Percentiles rank a stretch among this genome's conserved stretches.
These are phyloP conservation scores for Trametes versicolor DNA, from an alignment of 1,284 basidiomycete species.

Conservation along the genomic window DNA sequence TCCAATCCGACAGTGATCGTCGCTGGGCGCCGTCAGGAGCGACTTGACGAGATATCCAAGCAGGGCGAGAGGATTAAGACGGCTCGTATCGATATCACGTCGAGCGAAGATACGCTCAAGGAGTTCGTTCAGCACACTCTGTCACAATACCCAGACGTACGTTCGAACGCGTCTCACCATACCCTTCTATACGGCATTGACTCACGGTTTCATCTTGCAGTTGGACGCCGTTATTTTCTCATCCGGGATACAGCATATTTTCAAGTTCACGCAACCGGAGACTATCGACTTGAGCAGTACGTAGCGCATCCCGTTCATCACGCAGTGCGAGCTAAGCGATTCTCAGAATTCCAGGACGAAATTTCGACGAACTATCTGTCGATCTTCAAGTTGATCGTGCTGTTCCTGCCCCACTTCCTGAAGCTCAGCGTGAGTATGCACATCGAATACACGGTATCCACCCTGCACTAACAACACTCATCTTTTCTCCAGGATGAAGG, in stretches of 20 bases:
- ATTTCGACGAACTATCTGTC: constrained; percentile 67
- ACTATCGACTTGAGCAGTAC: constrained; percentile 57
- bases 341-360: constrained; percentile 57
- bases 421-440: constrained; percentile 54
- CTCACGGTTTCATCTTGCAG: constrained; percentile 42
- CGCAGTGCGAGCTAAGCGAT: neutral
- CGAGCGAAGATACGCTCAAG: constrained; percentile 51
- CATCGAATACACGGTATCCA: neutral
- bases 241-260: constrained; percentile 64
- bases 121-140: constrained; percentile 52
- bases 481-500: constrained; percentile 47
- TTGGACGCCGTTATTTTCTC: constrained; percentile 59
- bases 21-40: constrained; percentile 60
- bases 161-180: constrained; percentile 34
- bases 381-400: constrained; percentile 58
- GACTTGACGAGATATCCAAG: constrained; percentile 59
- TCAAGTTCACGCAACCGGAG: constrained; percentile 60
- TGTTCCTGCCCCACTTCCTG: constrained; percentile 66
- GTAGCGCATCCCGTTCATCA: constrained; percentile 19
- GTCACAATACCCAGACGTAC: constrained; percentile 59
- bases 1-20: constrained; percentile 64
- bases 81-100: constrained; percentile 54
- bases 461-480: neutral
- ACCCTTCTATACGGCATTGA: constrained; percentile 25
- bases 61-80: constrained; percentile 49